Base-by-base conservation (phyloP, 768 basidiomycete genomes). In the Boletus rubescentipes region DNA sequence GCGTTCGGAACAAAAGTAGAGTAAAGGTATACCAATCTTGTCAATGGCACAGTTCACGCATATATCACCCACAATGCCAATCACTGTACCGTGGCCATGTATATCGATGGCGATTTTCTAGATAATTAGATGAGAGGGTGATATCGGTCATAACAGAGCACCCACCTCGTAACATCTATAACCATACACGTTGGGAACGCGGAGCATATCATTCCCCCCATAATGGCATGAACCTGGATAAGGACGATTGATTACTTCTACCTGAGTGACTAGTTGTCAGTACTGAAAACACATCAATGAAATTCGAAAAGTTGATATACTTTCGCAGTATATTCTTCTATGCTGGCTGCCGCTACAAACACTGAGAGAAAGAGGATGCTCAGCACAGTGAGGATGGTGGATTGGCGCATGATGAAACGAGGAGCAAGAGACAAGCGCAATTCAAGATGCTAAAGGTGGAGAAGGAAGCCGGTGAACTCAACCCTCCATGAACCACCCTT, bases 201-300 rank as follows among this genome's bases (percentile, higher is more conserved):
- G 26, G 26, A 26, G 26, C 26, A 26, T 26, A 6, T 26, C 26
- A 26, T 26, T 26, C 4, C 26, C 26, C 26, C 26, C 26, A 6
- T 26, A 26, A 26, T 26, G 26, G 6, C 26, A 26, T 26, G 26
- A 26, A 26, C 26, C 26, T 6, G 26, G 26, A 26, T 68, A 83
- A 47, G 74, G 75, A n/a, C n/a, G n/a, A 55, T 82, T 44, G 65
- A 78, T 88, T 78, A 77, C 87, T 26, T 85, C 87, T 41, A 79
- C 86, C 86, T 88, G 57, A 4, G 32, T 9, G 50, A 34, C 53
- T 51, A 42, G 39, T 40, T 12, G 21, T 59, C 12, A 54, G 55
- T 49, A 9, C 42, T 31, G 34, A 20, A 18, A n/a, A n/a, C n/a
- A 20, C 18, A 26, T 20, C 6, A 31, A 9, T 20, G 2, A 2